A percentile compares a stretch with the other conserved stretches of the same genome.
phyloP scores from a whole-genome alignment of 225 moss, liverwort and hornwort genomes.

The Physcomitrium patens region DNA sequence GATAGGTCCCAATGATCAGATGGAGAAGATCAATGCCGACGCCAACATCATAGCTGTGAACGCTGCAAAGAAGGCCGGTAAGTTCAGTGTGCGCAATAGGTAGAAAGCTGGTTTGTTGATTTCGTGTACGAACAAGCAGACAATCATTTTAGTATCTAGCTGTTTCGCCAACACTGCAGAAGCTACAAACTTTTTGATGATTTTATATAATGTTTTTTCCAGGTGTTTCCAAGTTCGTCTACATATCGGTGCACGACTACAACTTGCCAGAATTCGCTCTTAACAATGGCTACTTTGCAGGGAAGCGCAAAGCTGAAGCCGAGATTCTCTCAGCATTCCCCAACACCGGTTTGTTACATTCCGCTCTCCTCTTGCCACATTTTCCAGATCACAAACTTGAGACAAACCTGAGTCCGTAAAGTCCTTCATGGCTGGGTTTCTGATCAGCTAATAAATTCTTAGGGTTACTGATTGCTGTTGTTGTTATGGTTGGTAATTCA shows the following conservation, averaged over 20 bases:
- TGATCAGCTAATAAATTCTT: too few relatives aligned
- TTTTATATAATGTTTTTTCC: background rate
- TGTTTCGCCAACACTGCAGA: background rate
- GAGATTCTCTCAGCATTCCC: conserved; percentile 73
- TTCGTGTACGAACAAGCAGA: background rate
- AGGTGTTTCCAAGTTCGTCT: conserved; percentile 89
- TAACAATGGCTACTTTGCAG: conserved; percentile 84
- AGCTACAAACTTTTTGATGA: background rate
- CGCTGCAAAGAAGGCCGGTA: conserved; percentile 82
- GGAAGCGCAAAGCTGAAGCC: conserved; percentile 87
- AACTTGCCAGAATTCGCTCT: conserved; percentile 84
- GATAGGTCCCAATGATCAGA: conserved; percentile 80
- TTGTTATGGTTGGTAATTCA: conserved; percentile 28
- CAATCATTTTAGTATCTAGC: background rate
- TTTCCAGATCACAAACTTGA: background rate
- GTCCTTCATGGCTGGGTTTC: background rate
- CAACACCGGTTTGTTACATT: conserved; percentile 46
- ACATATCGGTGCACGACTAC: conserved; percentile 90
- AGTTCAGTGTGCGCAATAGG: background rate
- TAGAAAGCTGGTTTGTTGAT: background rate
- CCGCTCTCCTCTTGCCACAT: background rate
- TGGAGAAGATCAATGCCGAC: conserved; percentile 91
- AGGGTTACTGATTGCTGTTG: background rate
- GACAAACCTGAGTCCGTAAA: background rate
- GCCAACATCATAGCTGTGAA: conserved; percentile 85